Evolutionary conservation across 306 rosid genomes (phyloP), one percentile per base, ranked within the genome.

Genomic region (Dalbergia cochinchinensis): DNA sequence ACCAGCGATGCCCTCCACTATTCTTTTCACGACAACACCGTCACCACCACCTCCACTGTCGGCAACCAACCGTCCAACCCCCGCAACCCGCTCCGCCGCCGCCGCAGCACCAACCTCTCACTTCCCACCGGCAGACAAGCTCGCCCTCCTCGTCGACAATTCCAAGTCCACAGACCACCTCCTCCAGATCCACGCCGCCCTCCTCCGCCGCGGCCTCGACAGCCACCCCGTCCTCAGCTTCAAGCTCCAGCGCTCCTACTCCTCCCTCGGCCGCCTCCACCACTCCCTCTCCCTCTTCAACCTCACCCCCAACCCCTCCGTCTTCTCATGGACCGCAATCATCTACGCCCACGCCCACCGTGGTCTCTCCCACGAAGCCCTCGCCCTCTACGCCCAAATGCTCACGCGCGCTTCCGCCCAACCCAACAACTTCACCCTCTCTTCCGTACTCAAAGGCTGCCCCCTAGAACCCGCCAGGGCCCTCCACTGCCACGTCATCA

Each of bases 231-330:
- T 90, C 80, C 66, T 94, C 41, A 88, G 88, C 84, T 94, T 94
- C 90, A 92, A 92, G 76, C 97, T 94, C 80, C 98, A 90, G 79
- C 98, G 96, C 54, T 86, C 96, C 33, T 94, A 92, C 90, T 78
- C 92, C 80, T 61, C 91, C n/a, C 47, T 83, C 8, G 89, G 94
- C 79, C 89, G 87, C 84, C 96, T 90, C 71, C 84, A 88, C 84
- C 84, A 85, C 87, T 85, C 96, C 53, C 88, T 88, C 5, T 15
- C 87, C 62, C 91, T 94, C 82, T 94, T 94, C 78, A 73, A 85
- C 59, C 80, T 57, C 42, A 84, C 90, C 80, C 85, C 62, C 13
- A 69, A 47, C 54, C 97, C 91, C 55, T 81, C 78, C 58, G 88
- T 94, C 31, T 92, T 83, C 87, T 65, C 83, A 80, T 94, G 88